phyloP scores from a whole-genome alignment of 305 asterid genomes.

The Withania somnifera region DNA sequence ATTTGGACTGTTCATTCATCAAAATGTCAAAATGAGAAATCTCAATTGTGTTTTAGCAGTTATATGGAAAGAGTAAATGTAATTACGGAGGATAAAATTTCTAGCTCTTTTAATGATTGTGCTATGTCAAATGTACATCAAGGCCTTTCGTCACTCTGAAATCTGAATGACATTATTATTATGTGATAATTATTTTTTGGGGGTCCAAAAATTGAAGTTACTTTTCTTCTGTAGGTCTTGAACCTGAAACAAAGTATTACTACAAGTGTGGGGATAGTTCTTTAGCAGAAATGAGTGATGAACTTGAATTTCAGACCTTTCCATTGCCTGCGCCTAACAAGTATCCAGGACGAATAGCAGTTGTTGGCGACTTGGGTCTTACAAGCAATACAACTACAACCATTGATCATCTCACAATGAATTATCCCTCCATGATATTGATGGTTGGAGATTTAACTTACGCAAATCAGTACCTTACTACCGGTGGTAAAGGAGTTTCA shows the following conservation, averaged over 20 bases:
- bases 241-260: slow-evolving; percentile 57
- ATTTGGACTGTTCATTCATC: neutral
- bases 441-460: slow-evolving; percentile 70
- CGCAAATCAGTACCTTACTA: slow-evolving; percentile 70
- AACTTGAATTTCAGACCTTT: slow-evolving; percentile 43
- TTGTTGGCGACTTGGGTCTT: slow-evolving; percentile 78
- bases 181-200: neutral
- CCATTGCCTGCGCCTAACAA: slow-evolving; percentile 42
- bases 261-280: slow-evolving; percentile 81
- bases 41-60: neutral
- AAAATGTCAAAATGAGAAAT: neutral
- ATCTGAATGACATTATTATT: neutral
- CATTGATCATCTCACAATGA: slow-evolving; percentile 47
- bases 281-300: slow-evolving; percentile 53
- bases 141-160: no score
- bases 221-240: slow-evolving; percentile 39
- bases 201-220: neutral
- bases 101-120: neutral
- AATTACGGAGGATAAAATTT: neutral
- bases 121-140: no score
- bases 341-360: slow-evolving; percentile 55
- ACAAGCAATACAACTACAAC: slow-evolving; percentile 67
- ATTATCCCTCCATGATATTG: slow-evolving; percentile 53
- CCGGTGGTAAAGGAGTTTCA: slow-evolving; percentile 68
- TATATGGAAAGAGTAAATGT: neutral